phyloP scores from a whole-genome alignment of 768 basidiomycete genomes.

The Suillus bovinus region DNA sequence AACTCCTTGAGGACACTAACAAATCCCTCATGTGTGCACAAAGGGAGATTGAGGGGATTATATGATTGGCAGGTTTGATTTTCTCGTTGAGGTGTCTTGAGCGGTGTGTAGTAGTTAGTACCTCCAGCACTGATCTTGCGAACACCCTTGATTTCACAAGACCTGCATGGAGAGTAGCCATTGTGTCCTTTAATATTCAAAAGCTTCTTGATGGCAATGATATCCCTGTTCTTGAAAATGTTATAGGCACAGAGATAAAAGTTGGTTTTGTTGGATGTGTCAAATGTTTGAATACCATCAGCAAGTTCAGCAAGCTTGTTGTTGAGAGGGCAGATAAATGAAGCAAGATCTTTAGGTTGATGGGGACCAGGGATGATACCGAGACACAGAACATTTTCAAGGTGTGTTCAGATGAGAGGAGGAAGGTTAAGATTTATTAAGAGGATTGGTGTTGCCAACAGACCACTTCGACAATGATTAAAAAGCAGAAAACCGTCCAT shows the following conservation, averaged over 20 bases:
- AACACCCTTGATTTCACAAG: slow-evolving; percentile 32
- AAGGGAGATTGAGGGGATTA: slow-evolving; percentile 21
- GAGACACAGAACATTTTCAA: slow-evolving; percentile 30
- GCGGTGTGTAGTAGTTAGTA: slow-evolving; percentile 6
- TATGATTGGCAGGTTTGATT: not conserved
- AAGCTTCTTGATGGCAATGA: slow-evolving; percentile 30
- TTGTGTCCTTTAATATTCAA: slow-evolving; percentile 40
- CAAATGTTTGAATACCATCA: slow-evolving; percentile 10
- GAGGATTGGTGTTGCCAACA: slow-evolving; percentile 39
- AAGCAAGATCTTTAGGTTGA: slow-evolving; percentile 33
- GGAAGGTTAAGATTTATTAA: slow-evolving; percentile 42
- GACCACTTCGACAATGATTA: slow-evolving; percentile 31
- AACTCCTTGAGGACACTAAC: slow-evolving; percentile 2
- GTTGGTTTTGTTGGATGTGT: slow-evolving; percentile 2
- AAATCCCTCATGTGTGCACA: slow-evolving; percentile 22
- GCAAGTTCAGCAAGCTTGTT: slow-evolving; percentile 18
- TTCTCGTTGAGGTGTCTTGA: slow-evolving; percentile 11
- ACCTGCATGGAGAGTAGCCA: slow-evolving; percentile 31
- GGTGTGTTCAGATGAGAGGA: slow-evolving; percentile 27
- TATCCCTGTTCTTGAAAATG: slow-evolving; percentile 34
- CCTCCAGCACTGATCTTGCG: slow-evolving; percentile 6
- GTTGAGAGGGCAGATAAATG: slow-evolving; percentile 31
- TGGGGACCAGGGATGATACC: slow-evolving; percentile 35
- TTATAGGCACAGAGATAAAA: slow-evolving; percentile 21
- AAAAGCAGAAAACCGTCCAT: slow-evolving; percentile 45